A percentile compares a stretch with the other conserved stretches of the same genome.
Conservation (phyloP, 108 stramenopile species). For the Cafeteria roenbergensis region DNA sequence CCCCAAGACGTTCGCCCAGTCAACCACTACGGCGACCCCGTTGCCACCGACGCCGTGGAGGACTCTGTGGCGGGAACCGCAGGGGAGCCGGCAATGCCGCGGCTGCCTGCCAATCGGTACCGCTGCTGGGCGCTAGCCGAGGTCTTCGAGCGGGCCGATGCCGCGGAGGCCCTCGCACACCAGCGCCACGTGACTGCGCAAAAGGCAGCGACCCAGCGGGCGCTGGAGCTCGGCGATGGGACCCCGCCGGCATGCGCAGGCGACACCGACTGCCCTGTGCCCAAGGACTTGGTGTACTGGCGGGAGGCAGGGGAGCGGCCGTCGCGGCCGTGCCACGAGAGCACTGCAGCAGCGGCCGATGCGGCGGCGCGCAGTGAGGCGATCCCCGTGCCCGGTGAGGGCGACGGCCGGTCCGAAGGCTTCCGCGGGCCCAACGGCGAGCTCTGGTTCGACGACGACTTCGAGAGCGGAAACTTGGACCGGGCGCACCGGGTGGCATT, state of each 20-base stretch:
- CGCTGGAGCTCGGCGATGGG: background rate
- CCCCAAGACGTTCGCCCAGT: background rate
- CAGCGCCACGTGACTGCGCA: background rate
- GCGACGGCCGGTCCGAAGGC: too few relatives aligned
- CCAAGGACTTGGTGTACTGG: background rate
- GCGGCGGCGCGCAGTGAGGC: too few relatives aligned
- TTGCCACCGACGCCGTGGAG: background rate
- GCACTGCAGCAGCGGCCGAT: too few relatives aligned
- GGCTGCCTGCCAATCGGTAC: background rate
- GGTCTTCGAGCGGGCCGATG: background rate
- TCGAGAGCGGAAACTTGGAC: constrained; percentile 46
- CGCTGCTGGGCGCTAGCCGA: background rate
- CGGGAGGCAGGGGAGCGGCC: too few relatives aligned
- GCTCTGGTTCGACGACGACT: constrained; percentile 36
- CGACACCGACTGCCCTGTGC: background rate
- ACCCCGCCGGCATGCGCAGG: background rate
- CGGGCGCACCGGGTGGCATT: background rate
- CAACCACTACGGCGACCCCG: background rate
- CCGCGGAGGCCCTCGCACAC: background rate
- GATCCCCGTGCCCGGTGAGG: too few relatives aligned
- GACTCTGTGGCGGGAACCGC: background rate
- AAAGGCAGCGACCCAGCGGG: background rate
- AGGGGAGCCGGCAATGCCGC: background rate
- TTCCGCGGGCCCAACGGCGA: background rate
- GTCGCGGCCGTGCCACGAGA: too few relatives aligned